Conservation (phyloP, 768 basidiomycete genomes). For the Kwoniella sp. region DNA sequence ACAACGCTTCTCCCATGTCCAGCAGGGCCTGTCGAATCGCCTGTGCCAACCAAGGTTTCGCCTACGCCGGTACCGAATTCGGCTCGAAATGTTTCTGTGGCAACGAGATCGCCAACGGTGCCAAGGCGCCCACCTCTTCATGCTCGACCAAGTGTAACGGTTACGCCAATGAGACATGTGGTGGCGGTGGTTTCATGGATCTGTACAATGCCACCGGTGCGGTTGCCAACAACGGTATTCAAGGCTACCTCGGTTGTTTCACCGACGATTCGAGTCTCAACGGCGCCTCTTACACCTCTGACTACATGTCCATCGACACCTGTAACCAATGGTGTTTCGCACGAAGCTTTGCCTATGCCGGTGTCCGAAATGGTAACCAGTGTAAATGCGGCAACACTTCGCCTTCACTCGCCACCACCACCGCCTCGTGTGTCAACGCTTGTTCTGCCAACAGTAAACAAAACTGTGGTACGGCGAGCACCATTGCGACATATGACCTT, state of each 20-base stretch:
- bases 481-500: slow-evolving; percentile 25
- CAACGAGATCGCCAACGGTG: slow-evolving; percentile 19
- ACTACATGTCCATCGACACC: slow-evolving; percentile 28
- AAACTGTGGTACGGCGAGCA: slow-evolving; percentile 33
- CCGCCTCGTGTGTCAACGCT: slow-evolving; percentile 23
- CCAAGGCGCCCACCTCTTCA: slow-evolving; percentile 15
- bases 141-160: slow-evolving; percentile 33
- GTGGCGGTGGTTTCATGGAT: slow-evolving; percentile 24
- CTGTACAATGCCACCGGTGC: slow-evolving; percentile 34
- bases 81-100: slow-evolving; percentile 33
- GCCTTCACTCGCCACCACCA: slow-evolving; percentile 25
- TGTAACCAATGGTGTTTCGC: slow-evolving; percentile 30
- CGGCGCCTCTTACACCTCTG: slow-evolving; percentile 15
- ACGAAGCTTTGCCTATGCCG: slow-evolving; percentile 21
- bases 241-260: slow-evolving; percentile 38
- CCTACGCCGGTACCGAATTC: slow-evolving; percentile 31
- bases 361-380: slow-evolving; percentile 26
- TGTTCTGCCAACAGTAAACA: slow-evolving; percentile 24
- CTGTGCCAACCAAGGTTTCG: slow-evolving; percentile 29
- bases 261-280: slow-evolving; percentile 27
- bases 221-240: slow-evolving; percentile 11
- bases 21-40: slow-evolving; percentile 29
- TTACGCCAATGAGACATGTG: slow-evolving; percentile 34
- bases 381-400: slow-evolving; percentile 30
- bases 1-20: slow-evolving; percentile 32